These are phyloP conservation scores for Colletotrichum sp. DNA, from an alignment of 2,329 filamentous ascomycete genomes.

Conservation along the genomic window DNA sequence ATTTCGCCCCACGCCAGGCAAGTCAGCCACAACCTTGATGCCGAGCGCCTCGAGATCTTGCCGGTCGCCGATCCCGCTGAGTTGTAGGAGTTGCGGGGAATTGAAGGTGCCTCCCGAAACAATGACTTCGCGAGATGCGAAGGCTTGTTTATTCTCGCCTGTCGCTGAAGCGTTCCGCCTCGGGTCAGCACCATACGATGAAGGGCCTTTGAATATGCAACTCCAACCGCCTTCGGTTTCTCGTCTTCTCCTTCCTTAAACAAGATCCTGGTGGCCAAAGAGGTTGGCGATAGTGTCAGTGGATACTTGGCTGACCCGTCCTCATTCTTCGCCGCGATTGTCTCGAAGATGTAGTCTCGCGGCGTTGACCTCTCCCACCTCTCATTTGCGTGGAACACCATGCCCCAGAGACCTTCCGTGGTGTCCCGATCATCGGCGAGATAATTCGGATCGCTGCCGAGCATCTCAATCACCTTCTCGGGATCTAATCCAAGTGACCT, in stretches of 20 bases:
- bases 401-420: not conserved
- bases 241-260: conserved; percentile 31
- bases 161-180: conserved; percentile 28
- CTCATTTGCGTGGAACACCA: not conserved
- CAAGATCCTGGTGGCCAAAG: conserved; percentile 39
- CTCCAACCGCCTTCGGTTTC: conserved; percentile 36
- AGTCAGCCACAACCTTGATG: conserved; percentile 58
- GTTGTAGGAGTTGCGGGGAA: conserved; percentile 49
- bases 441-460: not conserved
- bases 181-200: conserved; percentile 46
- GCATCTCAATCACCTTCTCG: not conserved
- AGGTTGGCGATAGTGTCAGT: conserved; percentile 41
- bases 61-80: conserved; percentile 46
- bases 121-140: conserved; percentile 50
- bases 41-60: conserved; percentile 42
- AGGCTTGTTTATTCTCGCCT: conserved; percentile 23
- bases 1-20: conserved; percentile 40
- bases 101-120: conserved; percentile 51
- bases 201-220: conserved; percentile 45
- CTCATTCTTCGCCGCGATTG: conserved; percentile 43
- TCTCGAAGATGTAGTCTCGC: conserved; percentile 21
- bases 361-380: not conserved
- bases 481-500: not conserved
- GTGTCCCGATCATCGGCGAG: not conserved
- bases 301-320: conserved; percentile 49